phyloP scores from a whole-genome alignment of 352 stramenopile species.

The Pseudoperonospora humuli region DNA sequence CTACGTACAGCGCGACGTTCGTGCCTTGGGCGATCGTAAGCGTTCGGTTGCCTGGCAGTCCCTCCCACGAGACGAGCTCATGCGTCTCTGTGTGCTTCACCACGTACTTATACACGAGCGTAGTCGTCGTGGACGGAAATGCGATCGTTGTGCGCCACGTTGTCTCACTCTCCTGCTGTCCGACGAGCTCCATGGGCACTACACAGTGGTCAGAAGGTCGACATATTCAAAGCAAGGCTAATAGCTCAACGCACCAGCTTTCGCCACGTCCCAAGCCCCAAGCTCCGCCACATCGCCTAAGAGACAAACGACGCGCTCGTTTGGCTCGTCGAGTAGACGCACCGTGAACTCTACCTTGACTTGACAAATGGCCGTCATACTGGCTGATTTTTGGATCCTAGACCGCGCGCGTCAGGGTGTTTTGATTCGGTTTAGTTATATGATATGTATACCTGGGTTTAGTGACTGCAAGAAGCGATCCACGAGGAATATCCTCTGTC shows the following conservation, averaged over 20 bases:
- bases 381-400: too few species aligned
- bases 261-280: slow-evolving; percentile 48
- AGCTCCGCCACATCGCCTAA: slow-evolving; percentile 46
- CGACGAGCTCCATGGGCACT: slow-evolving; percentile 45
- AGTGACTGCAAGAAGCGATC: not conserved
- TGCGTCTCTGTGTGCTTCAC: slow-evolving; percentile 30
- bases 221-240: not conserved
- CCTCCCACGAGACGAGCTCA: slow-evolving; percentile 62
- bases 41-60: slow-evolving; percentile 59
- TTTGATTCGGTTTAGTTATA: too few species aligned
- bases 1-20: slow-evolving; percentile 56
- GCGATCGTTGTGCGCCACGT: slow-evolving; percentile 31
- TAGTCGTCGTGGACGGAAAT: slow-evolving; percentile 16
- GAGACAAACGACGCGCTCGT: slow-evolving; percentile 33
- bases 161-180: slow-evolving; percentile 21
- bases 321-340: slow-evolving; percentile 26
- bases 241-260: slow-evolving; percentile 29
- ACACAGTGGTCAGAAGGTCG: not conserved
- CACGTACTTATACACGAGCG: slow-evolving; percentile 80
- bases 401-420: too few species aligned
- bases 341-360: slow-evolving; percentile 30
- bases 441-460: not conserved
- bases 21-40: slow-evolving; percentile 30
- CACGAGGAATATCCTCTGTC: too few species aligned
- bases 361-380: slow-evolving; percentile 3